A percentile compares a stretch with the other conserved stretches of the same genome.
phyloP scores from a whole-genome alignment of 1,139 yeast genomes.

The Zhuliangozyma parablackwelliae region DNA sequence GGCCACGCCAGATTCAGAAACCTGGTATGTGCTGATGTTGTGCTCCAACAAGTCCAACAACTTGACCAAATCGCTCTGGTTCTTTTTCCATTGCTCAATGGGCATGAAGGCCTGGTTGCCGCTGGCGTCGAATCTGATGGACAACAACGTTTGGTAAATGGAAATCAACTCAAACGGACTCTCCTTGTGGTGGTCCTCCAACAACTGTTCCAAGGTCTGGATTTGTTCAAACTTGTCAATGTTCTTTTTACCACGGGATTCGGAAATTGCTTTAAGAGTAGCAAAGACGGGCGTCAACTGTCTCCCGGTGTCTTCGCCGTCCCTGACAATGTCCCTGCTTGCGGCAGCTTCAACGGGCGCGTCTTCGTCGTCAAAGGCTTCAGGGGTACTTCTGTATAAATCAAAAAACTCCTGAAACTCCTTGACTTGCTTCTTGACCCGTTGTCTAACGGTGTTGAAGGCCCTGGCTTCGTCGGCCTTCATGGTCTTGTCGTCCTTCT shows the following conservation, averaged over 20 bases:
- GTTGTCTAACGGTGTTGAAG: constrained; percentile 82
- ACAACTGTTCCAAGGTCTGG: constrained; percentile 59
- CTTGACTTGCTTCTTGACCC: constrained; percentile 76
- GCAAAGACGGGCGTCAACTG: constrained; percentile 56
- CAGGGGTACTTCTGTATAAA: constrained; percentile 67
- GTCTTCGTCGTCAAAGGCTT: constrained; percentile 61
- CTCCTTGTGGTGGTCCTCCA: constrained; percentile 28
- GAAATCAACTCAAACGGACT: constrained; percentile 72
- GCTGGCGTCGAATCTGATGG: constrained; percentile 81
- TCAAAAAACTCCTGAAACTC: constrained; percentile 60
- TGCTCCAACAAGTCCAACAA: constrained; percentile 68
- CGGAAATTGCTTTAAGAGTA: constrained; percentile 70
- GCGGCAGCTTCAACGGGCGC: constrained; percentile 34
- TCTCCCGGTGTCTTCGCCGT: constrained; percentile 19
- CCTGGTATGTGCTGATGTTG: constrained; percentile 55
- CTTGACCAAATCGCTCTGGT: constrained; percentile 57
- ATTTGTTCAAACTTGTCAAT: constrained; percentile 83
- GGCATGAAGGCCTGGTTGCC: constrained; percentile 72
- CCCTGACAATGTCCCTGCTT: constrained; percentile 9
- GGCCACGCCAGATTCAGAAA: constrained; percentile 70
- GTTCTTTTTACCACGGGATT: constrained; percentile 93
- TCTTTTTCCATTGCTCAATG: constrained; percentile 72
- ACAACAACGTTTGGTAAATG: constrained; percentile 76
- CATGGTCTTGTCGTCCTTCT: constrained; percentile 63
- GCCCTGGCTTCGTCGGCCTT: constrained; percentile 85